Evolutionary conservation across 2,329 filamentous ascomycete genomes (phyloP).

Genomic region (Cladophialophora immunda): DNA sequence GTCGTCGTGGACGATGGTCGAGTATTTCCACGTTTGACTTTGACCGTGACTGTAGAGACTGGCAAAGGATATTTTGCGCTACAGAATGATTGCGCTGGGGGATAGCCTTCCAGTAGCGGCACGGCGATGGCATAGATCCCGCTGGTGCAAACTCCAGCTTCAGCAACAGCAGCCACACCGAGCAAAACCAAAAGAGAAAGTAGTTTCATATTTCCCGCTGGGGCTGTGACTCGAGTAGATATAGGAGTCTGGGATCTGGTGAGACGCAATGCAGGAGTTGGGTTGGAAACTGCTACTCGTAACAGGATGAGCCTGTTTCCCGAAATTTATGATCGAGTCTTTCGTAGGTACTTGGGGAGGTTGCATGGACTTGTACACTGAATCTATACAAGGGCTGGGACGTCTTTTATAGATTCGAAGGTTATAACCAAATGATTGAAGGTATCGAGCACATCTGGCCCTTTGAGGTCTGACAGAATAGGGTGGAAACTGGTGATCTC

Average conservation of each 20-base stretch:
- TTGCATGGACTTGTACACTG: no score
- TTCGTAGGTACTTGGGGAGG: not conserved
- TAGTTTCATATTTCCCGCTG: conserved; percentile 1
- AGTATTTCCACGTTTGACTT: not conserved
- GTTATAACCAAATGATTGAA: no score
- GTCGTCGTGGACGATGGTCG: conserved; percentile 2
- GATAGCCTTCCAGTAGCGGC: conserved; percentile 3
- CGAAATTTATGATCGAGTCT: not conserved
- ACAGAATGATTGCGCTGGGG: conserved; percentile 12
- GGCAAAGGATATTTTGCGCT: conserved; percentile 9
- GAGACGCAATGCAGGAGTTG: not conserved
- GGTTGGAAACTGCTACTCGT: not conserved
- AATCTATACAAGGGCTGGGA: no score
- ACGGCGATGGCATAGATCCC: conserved; percentile 8
- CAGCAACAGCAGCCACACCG: not conserved
- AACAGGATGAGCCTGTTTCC: not conserved
- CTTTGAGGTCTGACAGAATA: no score
- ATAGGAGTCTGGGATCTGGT: not conserved
- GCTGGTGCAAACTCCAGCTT: conserved; percentile 8
- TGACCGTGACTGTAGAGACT: not conserved
- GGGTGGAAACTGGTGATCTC: not conserved
- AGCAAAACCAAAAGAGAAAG: not conserved
- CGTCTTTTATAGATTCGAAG: not conserved
- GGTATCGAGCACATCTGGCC: no score
- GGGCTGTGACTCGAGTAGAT: not conserved